phyloP scores from a whole-genome alignment of 139 green algal genomes.

The Coelastrella sp. region DNA sequence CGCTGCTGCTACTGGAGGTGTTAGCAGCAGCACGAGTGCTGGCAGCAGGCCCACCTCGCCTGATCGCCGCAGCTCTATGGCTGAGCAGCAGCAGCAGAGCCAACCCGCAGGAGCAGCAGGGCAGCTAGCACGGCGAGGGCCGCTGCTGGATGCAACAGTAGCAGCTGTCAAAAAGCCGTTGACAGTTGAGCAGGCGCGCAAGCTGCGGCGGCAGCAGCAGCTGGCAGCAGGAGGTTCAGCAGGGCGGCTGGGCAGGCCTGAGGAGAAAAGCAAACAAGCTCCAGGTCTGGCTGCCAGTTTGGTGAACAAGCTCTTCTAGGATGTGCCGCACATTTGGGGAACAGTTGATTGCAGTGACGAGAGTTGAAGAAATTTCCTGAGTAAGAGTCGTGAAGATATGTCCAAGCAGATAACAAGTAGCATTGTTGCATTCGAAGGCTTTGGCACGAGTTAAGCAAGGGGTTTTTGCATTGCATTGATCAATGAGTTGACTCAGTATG shows the following conservation, averaged over 20 bases:
- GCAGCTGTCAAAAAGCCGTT: slow-evolving; percentile 19
- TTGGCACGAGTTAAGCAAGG: no score
- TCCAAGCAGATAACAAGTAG: no score
- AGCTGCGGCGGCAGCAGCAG: slow-evolving; percentile 31
- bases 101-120: neutral
- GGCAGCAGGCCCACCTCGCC: neutral
- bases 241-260: neutral
- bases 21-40: neutral
- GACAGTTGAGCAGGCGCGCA: slow-evolving; percentile 3
- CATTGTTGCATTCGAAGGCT: no score
- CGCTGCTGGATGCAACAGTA: slow-evolving; percentile 31
- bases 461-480: no score
- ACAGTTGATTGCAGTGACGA: no score
- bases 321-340: no score
- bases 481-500: no score
- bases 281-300: neutral
- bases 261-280: neutral
- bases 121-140: neutral
- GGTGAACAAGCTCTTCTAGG: neutral
- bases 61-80: neutral
- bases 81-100: neutral
- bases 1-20: neutral
- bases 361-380: no score
- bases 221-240: neutral
- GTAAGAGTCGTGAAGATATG: no score